These are phyloP conservation scores for Ceratocystis eucalypticola DNA, from an alignment of 2,329 filamentous ascomycete species.

Conservation along the genomic window DNA sequence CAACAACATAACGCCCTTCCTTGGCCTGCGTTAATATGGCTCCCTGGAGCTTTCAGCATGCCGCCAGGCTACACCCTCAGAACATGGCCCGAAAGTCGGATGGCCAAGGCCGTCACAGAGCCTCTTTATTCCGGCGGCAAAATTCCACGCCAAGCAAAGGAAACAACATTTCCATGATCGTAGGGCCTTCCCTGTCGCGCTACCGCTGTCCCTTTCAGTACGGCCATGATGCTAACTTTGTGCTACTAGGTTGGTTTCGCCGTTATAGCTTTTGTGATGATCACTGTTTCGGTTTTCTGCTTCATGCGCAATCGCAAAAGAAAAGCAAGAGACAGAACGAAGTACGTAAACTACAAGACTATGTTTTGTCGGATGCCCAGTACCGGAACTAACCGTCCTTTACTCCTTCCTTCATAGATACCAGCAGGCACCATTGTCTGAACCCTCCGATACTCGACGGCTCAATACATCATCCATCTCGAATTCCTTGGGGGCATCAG, in stretches of 20 bases:
- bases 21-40: background rate
- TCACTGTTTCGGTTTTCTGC: slow-evolving; percentile 16
- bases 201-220: too few species aligned
- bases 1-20: background rate
- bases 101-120: background rate
- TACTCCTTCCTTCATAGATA: slow-evolving; percentile 9
- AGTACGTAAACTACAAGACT: background rate
- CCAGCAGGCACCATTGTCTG: slow-evolving; percentile 18
- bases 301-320: slow-evolving; percentile 20
- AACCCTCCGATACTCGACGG: slow-evolving; percentile 17
- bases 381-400: background rate
- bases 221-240: background rate
- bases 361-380: background rate
- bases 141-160: background rate
- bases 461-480: slow-evolving; percentile 9
- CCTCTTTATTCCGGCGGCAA: background rate
- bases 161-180: slow-evolving; percentile 17
- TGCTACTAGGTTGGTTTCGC: slow-evolving; percentile 14
- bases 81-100: background rate
- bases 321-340: slow-evolving; percentile 12
- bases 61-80: background rate
- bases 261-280: slow-evolving; percentile 15
- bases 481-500: slow-evolving; percentile 9
- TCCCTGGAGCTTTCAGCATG: background rate
- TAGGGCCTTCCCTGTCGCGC: background rate